A percentile compares a stretch with the other conserved stretches of the same genome.
Conservation (phyloP, 495 filamentous ascomycete genomes). For the Penicillium silybi region DNA sequence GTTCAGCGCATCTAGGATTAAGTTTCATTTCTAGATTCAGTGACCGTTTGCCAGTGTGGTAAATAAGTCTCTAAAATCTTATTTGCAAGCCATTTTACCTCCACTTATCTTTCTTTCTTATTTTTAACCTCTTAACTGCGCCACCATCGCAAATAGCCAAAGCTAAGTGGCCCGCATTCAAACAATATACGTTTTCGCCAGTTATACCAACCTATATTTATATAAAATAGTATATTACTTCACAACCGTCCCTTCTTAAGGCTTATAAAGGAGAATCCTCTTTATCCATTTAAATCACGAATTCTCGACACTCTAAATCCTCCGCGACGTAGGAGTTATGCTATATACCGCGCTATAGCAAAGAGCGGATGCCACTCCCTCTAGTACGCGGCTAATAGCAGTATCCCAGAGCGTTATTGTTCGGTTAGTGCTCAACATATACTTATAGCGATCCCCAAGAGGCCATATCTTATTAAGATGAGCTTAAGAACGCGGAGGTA, state of each 20-base stretch:
- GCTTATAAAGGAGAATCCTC: not conserved
- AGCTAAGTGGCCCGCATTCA: too few species aligned
- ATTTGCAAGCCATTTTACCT: too few species aligned
- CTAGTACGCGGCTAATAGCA: slow-evolving; percentile 1
- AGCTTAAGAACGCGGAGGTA: not conserved
- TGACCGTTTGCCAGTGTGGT: too few species aligned
- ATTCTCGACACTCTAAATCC: slow-evolving; percentile 3
- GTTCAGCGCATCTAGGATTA: slow-evolving; percentile 7
- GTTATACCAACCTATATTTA: too few species aligned
- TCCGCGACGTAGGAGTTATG: slow-evolving; percentile 5
- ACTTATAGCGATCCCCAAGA: not conserved
- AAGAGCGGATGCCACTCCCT: not conserved
- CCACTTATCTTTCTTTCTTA: too few species aligned
- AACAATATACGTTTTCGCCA: too few species aligned
- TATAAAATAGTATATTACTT: too few species aligned
- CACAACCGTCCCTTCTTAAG: not conserved
- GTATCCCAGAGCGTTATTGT: slow-evolving; percentile 9
- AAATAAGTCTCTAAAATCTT: too few species aligned
- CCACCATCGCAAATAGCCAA: too few species aligned
- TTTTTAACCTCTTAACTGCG: too few species aligned
- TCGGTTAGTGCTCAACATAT: slow-evolving; percentile 12
- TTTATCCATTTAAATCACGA: slow-evolving; percentile 4
- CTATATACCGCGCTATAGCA: slow-evolving; percentile 7
- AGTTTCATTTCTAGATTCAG: too few species aligned
- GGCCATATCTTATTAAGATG: slow-evolving; percentile 6